These are phyloP conservation scores for Starmerella sp. DNA, from an alignment of 805 yeast species.

Conservation along the genomic window DNA sequence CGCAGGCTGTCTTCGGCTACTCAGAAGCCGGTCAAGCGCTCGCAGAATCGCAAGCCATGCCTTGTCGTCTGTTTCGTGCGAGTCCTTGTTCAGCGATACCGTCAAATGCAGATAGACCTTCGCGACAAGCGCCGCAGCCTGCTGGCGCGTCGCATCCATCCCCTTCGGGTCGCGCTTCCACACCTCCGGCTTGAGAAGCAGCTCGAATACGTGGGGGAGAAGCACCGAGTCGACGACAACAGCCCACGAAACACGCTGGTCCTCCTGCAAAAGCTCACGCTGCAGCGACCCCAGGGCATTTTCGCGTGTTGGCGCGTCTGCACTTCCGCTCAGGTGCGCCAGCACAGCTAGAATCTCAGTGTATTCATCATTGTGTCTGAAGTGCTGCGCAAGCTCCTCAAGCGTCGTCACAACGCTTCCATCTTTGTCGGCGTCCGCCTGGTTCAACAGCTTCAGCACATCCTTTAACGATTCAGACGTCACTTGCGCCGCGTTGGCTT, in stretches of 20 bases:
- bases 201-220: conserved; percentile 53
- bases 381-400: conserved; percentile 5
- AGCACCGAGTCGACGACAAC: conserved; percentile 57
- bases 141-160: conserved; percentile 54
- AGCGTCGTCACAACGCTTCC: conserved; percentile 1
- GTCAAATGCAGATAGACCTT: conserved; percentile 46
- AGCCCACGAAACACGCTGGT: conserved; percentile 27
- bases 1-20: conserved; percentile 31
- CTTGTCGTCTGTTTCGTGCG: conserved; percentile 24
- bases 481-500: background rate
- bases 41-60: conserved; percentile 32
- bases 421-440: background rate
- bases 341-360: conserved; percentile 3
- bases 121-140: conserved; percentile 55
- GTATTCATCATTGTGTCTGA: conserved; percentile 6
- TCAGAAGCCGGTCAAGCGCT: conserved; percentile 32
- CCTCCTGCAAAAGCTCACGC: conserved; percentile 37
- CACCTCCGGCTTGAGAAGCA: conserved; percentile 54
- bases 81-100: conserved; percentile 27
- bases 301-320: conserved; percentile 17
- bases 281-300: conserved; percentile 35
- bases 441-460: background rate
- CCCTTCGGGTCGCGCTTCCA: conserved; percentile 50
- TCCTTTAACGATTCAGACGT: background rate
- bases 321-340: conserved; percentile 8